Evolutionary conservation across 2,329 filamentous ascomycete species (phyloP).

Genomic region (Clonostachys chloroleuca): DNA sequence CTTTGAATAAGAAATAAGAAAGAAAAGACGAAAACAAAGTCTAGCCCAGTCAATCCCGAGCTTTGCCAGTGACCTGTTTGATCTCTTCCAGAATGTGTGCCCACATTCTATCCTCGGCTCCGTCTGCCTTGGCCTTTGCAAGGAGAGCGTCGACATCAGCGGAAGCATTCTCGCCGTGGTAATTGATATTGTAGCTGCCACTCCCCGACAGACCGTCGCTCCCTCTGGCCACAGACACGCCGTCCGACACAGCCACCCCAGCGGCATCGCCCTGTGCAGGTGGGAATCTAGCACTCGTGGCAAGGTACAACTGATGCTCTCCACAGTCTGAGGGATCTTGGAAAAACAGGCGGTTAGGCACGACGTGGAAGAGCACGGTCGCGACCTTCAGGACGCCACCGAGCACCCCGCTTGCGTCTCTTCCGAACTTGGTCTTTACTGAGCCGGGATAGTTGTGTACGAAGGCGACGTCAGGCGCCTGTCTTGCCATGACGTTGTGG

Average conservation of each 20-base stretch:
- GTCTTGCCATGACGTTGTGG: constrained; percentile 11
- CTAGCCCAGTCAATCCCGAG: background rate
- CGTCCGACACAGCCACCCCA: background rate
- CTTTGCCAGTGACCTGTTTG: background rate
- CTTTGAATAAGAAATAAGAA: no score
- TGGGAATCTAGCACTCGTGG: constrained; percentile 11
- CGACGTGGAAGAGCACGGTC: constrained; percentile 6
- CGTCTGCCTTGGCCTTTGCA: background rate
- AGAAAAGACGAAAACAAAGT: no score
- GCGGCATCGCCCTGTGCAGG: background rate
- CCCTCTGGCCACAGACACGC: constrained; percentile 5
- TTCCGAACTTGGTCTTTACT: constrained; percentile 14
- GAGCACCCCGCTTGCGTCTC: constrained; percentile 11
- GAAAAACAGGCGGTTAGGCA: constrained; percentile 1
- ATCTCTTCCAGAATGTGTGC: background rate
- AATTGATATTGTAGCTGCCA: constrained; percentile 11
- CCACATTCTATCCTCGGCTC: background rate
- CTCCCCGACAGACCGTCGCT: constrained; percentile 11
- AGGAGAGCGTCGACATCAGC: background rate
- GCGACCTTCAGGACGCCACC: constrained; percentile 4
- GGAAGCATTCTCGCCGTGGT: constrained; percentile 9
- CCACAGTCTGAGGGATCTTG: constrained; percentile 7
- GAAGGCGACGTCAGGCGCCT: constrained; percentile 15
- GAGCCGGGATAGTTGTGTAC: constrained; percentile 20
- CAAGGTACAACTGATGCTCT: constrained; percentile 15